Percentiles rank a stretch among this genome's conserved stretches.
Evolutionary conservation across 2,329 filamentous ascomycete genomes (phyloP).

Genomic region (Atkinsonella hypoxylon): DNA sequence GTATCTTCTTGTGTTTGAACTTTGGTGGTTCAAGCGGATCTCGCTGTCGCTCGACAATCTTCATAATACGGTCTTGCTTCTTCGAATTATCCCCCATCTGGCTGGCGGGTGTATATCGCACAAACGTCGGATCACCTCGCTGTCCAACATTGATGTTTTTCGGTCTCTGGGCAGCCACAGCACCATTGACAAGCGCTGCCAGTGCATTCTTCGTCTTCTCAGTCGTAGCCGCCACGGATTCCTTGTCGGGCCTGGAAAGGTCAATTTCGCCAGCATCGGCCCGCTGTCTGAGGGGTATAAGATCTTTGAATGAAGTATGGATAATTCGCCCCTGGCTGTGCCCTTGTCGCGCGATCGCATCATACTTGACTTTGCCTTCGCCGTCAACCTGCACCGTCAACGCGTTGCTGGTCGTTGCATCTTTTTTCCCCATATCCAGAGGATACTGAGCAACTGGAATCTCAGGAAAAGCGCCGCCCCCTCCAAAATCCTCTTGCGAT

Average conservation of each 20-base stretch:
- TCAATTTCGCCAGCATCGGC: slow-evolving; percentile 89
- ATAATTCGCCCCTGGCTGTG: slow-evolving; percentile 76
- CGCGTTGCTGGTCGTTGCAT: slow-evolving; percentile 63
- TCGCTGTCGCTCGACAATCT: slow-evolving; percentile 87
- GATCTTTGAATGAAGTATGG: slow-evolving; percentile 90
- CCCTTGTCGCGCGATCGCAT: slow-evolving; percentile 83
- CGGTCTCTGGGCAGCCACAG: slow-evolving; percentile 84
- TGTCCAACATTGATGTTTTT: slow-evolving; percentile 83
- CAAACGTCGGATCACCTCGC: slow-evolving; percentile 79
- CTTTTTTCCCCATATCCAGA: slow-evolving; percentile 84
- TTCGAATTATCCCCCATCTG: slow-evolving; percentile 85
- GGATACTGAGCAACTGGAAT: slow-evolving; percentile 91
- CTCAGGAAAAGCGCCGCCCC: slow-evolving; percentile 93
- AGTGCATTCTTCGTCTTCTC: slow-evolving; percentile 83
- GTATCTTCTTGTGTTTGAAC: slow-evolving; percentile 98
- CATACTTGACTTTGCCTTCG: slow-evolving; percentile 91
- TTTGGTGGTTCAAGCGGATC: slow-evolving; percentile 97
- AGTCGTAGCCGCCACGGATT: slow-evolving; percentile 72
- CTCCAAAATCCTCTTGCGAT: slow-evolving; percentile 80
- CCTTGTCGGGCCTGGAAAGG: slow-evolving; percentile 70
- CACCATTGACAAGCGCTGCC: slow-evolving; percentile 68
- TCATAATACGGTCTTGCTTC: slow-evolving; percentile 94
- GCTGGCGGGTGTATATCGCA: slow-evolving; percentile 88
- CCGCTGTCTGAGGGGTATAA: slow-evolving; percentile 86
- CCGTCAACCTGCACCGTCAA: slow-evolving; percentile 84